Evolutionary conservation across 2,329 filamentous ascomycete genomes (phyloP), one percentile per base, ranked within the genome.

Genomic region (Periglandula ipomoeae): DNA sequence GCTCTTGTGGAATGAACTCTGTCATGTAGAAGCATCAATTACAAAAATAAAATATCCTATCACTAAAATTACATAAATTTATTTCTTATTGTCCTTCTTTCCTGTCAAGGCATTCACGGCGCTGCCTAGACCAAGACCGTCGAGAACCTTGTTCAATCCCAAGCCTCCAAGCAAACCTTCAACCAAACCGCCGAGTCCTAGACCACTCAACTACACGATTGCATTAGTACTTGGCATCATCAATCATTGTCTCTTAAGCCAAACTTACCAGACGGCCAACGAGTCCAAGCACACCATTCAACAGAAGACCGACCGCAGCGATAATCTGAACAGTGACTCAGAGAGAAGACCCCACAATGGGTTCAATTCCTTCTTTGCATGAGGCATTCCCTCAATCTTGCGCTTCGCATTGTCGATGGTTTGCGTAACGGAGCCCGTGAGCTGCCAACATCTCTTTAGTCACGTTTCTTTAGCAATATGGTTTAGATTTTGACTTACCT

Each of bases 311-410:
- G 41, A 95, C 89, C 10, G 87, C 89, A 8, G 89, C 88, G 44
- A 95, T 78, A 63, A 95, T 95, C 76, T 96, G 90, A 89, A 88
- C 20, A 95, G 73, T 10, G 90, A 90, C 74, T 95, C 88, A 32
- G 81, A 81, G 13, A 93, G 72, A 44, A 95, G 73, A 26, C 74
- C 81, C 89, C 89, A 95, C 26, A 96, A 80, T 10, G 90, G 89
- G 71, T 91, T 95, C 52, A 95, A 77, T 73, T 91, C 84, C 76
- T 95, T 91, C 84, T 95, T 94, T 39, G 89, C 90, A 57, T 94
- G 86, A 5, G 90, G 89, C 87, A 95, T 93, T 61, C 87, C 86
- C 61, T 86, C 82, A 52, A 95, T 86, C 73, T 87, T 87, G 72
- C 85, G 87, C 80, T 90, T 93, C 23, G 87, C 86, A 54, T 85